Percentiles rank a stretch among this genome's conserved stretches.
These are phyloP conservation scores for Datisca glomerata DNA, from an alignment of 306 rosid species.

Conservation along the genomic window DNA sequence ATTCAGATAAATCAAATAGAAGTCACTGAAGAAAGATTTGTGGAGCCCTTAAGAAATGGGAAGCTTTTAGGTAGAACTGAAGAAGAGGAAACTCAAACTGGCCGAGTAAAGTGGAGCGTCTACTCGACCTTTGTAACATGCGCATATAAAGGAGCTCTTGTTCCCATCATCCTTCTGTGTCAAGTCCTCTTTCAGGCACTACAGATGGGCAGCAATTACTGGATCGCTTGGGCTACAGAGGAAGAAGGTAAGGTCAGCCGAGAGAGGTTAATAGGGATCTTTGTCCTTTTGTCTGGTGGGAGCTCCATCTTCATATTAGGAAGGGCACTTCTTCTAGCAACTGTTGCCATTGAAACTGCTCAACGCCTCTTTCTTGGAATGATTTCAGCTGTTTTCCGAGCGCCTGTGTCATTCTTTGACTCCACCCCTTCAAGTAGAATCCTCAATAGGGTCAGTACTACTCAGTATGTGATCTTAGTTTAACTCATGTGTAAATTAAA, in stretches of 20 bases:
- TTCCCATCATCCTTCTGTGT: slow-evolving; percentile 76
- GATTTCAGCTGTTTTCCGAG: slow-evolving; percentile 65
- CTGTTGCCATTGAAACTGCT: slow-evolving; percentile 62
- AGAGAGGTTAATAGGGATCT: slow-evolving; percentile 37
- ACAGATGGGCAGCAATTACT: slow-evolving; percentile 89
- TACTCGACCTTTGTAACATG: slow-evolving; percentile 66
- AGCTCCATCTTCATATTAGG: slow-evolving; percentile 83
- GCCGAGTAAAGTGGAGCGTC: slow-evolving; percentile 81
- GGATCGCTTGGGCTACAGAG: slow-evolving; percentile 93
- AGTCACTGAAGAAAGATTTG: slow-evolving; percentile 32
- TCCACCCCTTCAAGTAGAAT: slow-evolving; percentile 81
- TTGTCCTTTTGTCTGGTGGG: slow-evolving; percentile 59
- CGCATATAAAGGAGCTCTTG: slow-evolving; percentile 71
- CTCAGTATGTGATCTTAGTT: not conserved
- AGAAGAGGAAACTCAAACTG: slow-evolving; percentile 70
- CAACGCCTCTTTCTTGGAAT: slow-evolving; percentile 64
- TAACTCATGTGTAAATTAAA: not conserved
- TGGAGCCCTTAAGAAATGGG: slow-evolving; percentile 19
- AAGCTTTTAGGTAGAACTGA: slow-evolving; percentile 25
- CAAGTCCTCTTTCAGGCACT: slow-evolving; percentile 70
- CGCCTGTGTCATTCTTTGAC: slow-evolving; percentile 75
- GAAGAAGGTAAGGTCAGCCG: slow-evolving; percentile 30
- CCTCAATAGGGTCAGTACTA: slow-evolving; percentile 58
- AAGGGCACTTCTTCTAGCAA: slow-evolving; percentile 66
- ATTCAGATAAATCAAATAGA: slow-evolving; percentile 37